Percentiles rank a stretch among this genome's conserved stretches.
Conservation (phyloP, 257 asterid genomes). For the Primulina tabacum region DNA sequence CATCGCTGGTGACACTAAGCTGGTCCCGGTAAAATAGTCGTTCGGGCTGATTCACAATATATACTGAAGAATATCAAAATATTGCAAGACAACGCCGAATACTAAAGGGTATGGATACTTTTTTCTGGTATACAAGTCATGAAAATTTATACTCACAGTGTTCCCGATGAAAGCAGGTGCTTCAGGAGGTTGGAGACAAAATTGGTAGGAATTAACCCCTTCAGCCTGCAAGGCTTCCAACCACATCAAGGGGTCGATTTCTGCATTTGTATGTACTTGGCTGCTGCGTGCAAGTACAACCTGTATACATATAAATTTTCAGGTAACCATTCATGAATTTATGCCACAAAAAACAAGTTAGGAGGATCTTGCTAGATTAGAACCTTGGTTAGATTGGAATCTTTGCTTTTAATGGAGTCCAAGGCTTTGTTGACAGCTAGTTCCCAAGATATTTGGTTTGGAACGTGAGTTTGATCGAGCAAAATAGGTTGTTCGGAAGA, state of each 20-base stretch:
- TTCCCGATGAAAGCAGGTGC: conserved; percentile 94
- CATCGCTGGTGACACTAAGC: conserved; percentile 80
- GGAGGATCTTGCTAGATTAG: neutral
- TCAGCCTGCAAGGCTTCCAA: conserved; percentile 68
- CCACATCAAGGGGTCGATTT: conserved; percentile 79
- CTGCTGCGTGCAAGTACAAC: conserved; percentile 98
- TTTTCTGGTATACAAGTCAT: too few species aligned
- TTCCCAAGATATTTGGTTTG: conserved; percentile 74
- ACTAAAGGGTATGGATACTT: too few species aligned
- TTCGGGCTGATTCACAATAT: conserved; percentile 65
- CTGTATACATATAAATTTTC: conserved; percentile 30
- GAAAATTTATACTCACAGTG: conserved; percentile 54
- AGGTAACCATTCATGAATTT: neutral
- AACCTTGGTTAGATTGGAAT: conserved; percentile 74
- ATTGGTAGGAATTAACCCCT: conserved; percentile 79
- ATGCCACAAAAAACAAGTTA: neutral
- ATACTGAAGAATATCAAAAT: conserved; percentile 20
- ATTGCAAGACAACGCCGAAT: neutral
- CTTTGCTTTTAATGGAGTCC: conserved; percentile 52
- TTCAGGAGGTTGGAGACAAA: conserved; percentile 88
- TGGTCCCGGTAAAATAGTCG: conserved; percentile 72
- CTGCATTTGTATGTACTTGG: conserved; percentile 64
- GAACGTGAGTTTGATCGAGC: conserved; percentile 60
- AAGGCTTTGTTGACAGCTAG: conserved; percentile 61
- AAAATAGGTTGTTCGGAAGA: conserved; percentile 33